Evolutionary conservation across 1,284 basidiomycete genomes (phyloP).

Genomic region (Kwoniella shivajii): DNA sequence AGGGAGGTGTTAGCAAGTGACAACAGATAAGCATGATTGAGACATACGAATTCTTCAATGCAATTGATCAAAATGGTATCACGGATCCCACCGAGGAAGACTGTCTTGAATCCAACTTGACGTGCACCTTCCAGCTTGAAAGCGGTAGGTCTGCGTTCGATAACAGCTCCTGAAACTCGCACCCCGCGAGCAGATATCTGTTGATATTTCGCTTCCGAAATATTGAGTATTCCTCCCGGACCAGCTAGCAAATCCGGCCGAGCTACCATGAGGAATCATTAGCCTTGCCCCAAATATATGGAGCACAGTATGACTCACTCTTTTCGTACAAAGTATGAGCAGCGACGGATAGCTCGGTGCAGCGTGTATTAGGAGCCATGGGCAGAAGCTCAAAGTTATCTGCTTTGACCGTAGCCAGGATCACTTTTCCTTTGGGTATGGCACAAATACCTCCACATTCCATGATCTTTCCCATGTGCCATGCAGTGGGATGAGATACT

Average conservation of each 20-base stretch:
- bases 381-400: neutral
- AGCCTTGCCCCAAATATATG: too few relatives aligned
- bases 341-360: neutral
- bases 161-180: neutral
- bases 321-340: slow-evolving; percentile 1
- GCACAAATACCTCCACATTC: slow-evolving; percentile 1
- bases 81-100: neutral
- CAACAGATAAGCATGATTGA: neutral
- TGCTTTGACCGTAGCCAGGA: neutral
- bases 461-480: slow-evolving; percentile 1
- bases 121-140: neutral
- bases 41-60: neutral
- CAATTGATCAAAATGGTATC: neutral
- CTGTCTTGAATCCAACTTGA: neutral
- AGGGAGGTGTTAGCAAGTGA: neutral
- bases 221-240: neutral
- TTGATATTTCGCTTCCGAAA: neutral
- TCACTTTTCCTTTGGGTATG: neutral
- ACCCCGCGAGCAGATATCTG: neutral
- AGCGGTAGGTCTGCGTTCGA: neutral
- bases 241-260: neutral
- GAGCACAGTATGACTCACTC: neutral
- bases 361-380: neutral
- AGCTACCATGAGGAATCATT: too few relatives aligned
- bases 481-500: neutral